Percentiles rank a stretch among this genome's conserved stretches.
phyloP scores from a whole-genome alignment of 2,329 filamentous ascomycete genomes.

The Ilyonectria mors-panacis region DNA sequence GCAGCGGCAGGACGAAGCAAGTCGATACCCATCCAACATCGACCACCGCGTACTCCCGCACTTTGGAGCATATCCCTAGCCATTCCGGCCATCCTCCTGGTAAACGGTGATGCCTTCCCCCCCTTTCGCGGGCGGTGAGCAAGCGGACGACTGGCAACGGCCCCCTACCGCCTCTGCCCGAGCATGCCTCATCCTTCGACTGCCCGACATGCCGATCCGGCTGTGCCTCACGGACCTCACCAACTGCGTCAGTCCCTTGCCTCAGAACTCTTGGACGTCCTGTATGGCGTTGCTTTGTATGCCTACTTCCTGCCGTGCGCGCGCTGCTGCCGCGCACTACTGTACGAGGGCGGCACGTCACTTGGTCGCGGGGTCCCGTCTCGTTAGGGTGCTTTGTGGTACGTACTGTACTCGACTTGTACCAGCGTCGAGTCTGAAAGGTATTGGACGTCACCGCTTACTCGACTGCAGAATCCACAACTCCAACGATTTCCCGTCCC shows the following conservation, averaged over 20 bases:
- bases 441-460: slow-evolving; percentile 10
- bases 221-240: slow-evolving; percentile 11
- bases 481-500: slow-evolving; percentile 1
- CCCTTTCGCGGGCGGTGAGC: slow-evolving; percentile 21
- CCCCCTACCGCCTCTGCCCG: background rate
- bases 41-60: slow-evolving; percentile 12
- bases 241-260: slow-evolving; percentile 12
- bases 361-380: slow-evolving; percentile 40
- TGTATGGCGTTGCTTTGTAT: slow-evolving; percentile 14
- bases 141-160: slow-evolving; percentile 5
- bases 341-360: slow-evolving; percentile 44
- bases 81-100: slow-evolving; percentile 1
- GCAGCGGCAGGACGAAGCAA: slow-evolving; percentile 5
- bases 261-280: slow-evolving; percentile 7
- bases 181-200: slow-evolving; percentile 4
- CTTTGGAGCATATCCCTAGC: slow-evolving; percentile 5
- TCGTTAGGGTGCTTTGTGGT: slow-evolving; percentile 27
- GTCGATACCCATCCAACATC: slow-evolving; percentile 18
- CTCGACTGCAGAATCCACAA: slow-evolving; percentile 2
- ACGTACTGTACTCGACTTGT: slow-evolving; percentile 24
- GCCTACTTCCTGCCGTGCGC: slow-evolving; percentile 21
- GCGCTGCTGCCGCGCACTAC: slow-evolving; percentile 42
- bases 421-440: slow-evolving; percentile 10
- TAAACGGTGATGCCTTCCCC: background rate
- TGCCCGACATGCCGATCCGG: slow-evolving; percentile 5